Evolutionary conservation across 2,329 filamentous ascomycete genomes (phyloP).

Genomic region (Byssochlamys sp.): DNA sequence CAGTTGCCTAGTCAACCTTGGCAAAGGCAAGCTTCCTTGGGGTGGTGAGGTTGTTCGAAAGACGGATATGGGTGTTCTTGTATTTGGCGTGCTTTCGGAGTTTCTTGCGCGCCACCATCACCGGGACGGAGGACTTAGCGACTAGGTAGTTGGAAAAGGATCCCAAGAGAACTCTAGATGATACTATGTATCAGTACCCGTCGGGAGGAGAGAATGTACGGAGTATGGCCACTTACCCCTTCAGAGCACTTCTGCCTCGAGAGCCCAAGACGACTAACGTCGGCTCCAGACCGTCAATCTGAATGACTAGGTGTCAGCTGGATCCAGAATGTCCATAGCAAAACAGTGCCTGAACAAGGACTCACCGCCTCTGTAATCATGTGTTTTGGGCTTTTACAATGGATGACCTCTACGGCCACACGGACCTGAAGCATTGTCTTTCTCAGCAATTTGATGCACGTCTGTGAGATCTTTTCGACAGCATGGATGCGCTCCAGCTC

Average conservation of each 20-base stretch:
- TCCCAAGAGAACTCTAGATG: constrained; percentile 70
- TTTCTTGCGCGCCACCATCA: constrained; percentile 93
- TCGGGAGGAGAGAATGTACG: neutral
- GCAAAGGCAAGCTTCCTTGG: constrained; percentile 61
- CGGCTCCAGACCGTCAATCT: constrained; percentile 82
- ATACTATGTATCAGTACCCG: neutral
- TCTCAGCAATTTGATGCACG: constrained; percentile 72
- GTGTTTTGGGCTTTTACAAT: constrained; percentile 95
- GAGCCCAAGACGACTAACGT: constrained; percentile 90
- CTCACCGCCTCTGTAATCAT: constrained; percentile 81
- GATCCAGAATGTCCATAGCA: neutral
- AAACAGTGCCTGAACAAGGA: constrained; percentile 10
- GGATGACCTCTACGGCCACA: constrained; percentile 89
- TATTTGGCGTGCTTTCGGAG: constrained; percentile 78
- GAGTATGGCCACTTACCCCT: constrained; percentile 56
- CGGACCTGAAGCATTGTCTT: constrained; percentile 89
- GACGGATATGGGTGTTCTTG: constrained; percentile 58
- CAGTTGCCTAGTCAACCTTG: constrained; percentile 55
- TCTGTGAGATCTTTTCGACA: constrained; percentile 72
- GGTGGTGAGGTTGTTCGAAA: constrained; percentile 72
- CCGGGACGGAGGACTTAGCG: constrained; percentile 88
- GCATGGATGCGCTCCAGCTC: constrained; percentile 74
- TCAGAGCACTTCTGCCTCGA: constrained; percentile 79
- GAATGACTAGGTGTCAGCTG: constrained; percentile 4
- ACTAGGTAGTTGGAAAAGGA: constrained; percentile 97